phyloP scores from a whole-genome alignment of 2,329 filamentous ascomycete genomes.

The Talaromyces sp. region DNA sequence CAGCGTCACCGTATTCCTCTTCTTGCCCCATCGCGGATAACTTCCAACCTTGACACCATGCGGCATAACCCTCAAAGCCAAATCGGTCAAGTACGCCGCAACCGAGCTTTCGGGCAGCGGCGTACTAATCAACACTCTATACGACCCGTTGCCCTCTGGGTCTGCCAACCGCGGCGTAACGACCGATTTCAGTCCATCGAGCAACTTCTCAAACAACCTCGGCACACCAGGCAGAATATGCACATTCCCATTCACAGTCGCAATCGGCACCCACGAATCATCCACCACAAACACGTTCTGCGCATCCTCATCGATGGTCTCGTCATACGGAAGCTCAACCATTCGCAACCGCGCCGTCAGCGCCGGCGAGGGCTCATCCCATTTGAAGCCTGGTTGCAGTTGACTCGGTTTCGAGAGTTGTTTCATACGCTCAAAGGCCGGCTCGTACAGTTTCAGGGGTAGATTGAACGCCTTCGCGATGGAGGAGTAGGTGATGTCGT shows the following conservation, averaged over 20 bases:
- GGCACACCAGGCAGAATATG: conserved; percentile 93
- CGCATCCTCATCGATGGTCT: conserved; percentile 60
- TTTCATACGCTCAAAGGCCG: conserved; percentile 80
- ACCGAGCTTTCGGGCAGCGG: conserved; percentile 83
- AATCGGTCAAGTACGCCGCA: conserved; percentile 75
- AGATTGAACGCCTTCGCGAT: conserved; percentile 87
- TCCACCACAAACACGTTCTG: conserved; percentile 79
- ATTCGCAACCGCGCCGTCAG: conserved; percentile 83
- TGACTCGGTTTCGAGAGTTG: conserved; percentile 71
- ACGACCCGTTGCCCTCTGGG: conserved; percentile 76
- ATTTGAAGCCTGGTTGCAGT: conserved; percentile 73
- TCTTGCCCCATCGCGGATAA: conserved; percentile 89
- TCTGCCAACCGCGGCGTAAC: conserved; percentile 71
- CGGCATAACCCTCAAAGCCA: conserved; percentile 70
- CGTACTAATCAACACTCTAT: conserved; percentile 79
- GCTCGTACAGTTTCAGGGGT: conserved; percentile 72
- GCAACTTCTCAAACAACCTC: conserved; percentile 73
- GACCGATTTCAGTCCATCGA: conserved; percentile 71
- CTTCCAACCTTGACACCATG: conserved; percentile 89
- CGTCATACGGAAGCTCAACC: conserved; percentile 80
- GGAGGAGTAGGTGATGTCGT: conserved; percentile 94
- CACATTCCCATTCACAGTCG: conserved; percentile 86
- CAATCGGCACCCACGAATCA: conserved; percentile 86
- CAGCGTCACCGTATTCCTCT: conserved; percentile 83
- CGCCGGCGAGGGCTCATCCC: conserved; percentile 76